Base-by-base conservation (phyloP, 495 filamentous ascomycete genomes). In the Thermochaetoides thermophila region DNA sequence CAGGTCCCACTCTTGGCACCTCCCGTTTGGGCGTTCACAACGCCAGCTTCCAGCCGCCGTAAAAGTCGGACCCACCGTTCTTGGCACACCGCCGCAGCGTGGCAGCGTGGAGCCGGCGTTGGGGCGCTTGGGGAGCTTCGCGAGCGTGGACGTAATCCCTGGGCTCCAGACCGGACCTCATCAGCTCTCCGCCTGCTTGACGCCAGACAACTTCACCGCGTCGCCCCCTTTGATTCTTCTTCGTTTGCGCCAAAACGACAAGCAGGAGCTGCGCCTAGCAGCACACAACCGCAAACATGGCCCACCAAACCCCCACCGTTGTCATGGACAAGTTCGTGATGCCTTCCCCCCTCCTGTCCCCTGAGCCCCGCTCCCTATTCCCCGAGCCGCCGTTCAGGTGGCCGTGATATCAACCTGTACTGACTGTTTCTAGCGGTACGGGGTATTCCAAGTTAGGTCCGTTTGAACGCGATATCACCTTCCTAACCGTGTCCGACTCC, bases 311-410 rank as follows among this genome's bases (percentile, higher is more conserved):
- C 53, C 89, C 89, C 43, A 89, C 89, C 80, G 91, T 97, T 94
- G 89, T 97, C 83, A 97, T 97, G 84, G 89, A 97, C 89, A 97
- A 97, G 89, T 97, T 77, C 48, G 89, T 71, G n/a, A n/a, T n/a
- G n/a, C 38, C 39, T 28, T 10, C 34, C 14, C 30, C 25, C 24
- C 37, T 34, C 43, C 25, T 39, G 28, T 18, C 40, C 29, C 31
- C 22, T 39, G 25, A 41, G 39, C 45, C 44, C 44, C 42, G 34
- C 49, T 33, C 35, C 29, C 29, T 19, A 12, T 16, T 22, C 25
- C 30, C 30, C 26, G 13, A 28, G 23, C 27, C 29, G 28, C 19
- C 30, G 7, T 31, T n/a, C 29, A 34, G 19, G 14, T 8, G 10
- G 24, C 17, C 17, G 25, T 21, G 26, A 27, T 29, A 37, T 28